A percentile compares a stretch with the other conserved stretches of the same genome.
Conservation (phyloP, 176 grass and related monocot genomes). For the Musa schizocarpa region DNA sequence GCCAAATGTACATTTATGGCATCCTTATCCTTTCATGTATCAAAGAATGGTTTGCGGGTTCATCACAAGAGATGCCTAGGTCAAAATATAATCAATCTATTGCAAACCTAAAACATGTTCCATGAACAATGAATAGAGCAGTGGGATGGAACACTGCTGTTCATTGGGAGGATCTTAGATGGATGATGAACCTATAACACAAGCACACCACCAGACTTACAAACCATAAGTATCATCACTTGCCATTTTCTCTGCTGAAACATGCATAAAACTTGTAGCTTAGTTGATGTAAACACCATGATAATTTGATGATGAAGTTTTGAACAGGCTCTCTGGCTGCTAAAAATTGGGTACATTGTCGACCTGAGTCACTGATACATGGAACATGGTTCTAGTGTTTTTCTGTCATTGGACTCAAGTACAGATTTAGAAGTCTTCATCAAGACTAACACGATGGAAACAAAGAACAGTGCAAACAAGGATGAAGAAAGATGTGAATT, state of each 20-base stretch:
- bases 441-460: slow-evolving; percentile 72
- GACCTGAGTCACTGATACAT: background rate
- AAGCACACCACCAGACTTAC: background rate
- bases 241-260: background rate
- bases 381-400: background rate
- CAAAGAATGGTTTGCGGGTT: no score
- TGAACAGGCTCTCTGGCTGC: background rate
- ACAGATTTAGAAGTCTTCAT: slow-evolving; percentile 54
- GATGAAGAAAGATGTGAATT: slow-evolving; percentile 96
- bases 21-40: no score
- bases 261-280: no score
- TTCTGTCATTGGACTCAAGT: background rate
- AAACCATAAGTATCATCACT: background rate
- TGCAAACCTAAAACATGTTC: no score
- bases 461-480: slow-evolving; percentile 82
- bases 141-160: no score
- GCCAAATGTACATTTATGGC: no score
- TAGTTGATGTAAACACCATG: no score
- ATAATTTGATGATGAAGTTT: background rate
- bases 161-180: no score
- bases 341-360: background rate
- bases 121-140: no score
- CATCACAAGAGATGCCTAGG: no score
- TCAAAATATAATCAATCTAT: no score
- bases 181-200: no score